Percentiles rank a stretch among this genome's conserved stretches.
phyloP scores from a whole-genome alignment of 2,329 filamentous ascomycete genomes.

The Didymellaceae sp. region DNA sequence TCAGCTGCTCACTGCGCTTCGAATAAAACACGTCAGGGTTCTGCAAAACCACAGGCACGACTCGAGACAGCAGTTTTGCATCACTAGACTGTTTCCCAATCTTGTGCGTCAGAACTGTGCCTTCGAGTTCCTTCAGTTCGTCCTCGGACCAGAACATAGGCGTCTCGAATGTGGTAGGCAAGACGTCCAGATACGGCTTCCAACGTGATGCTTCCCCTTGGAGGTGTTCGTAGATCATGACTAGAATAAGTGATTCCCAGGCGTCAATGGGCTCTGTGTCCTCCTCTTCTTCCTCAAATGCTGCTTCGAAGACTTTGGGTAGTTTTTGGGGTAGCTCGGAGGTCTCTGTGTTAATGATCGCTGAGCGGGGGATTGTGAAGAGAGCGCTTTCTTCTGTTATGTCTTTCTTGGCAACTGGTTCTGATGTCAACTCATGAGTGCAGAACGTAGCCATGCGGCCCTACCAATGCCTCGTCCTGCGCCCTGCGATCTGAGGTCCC shows the following conservation, averaged over 20 bases:
- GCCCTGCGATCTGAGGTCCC: slow-evolving; percentile 26
- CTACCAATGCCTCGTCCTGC: slow-evolving; percentile 34
- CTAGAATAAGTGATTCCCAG: slow-evolving; percentile 30
- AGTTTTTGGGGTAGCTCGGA: slow-evolving; percentile 24
- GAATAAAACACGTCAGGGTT: slow-evolving; percentile 22
- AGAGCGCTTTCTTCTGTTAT: slow-evolving; percentile 27
- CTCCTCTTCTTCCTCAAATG: slow-evolving; percentile 22
- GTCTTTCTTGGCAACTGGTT: slow-evolving; percentile 24
- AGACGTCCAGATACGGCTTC: slow-evolving; percentile 32
- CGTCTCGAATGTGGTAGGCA: slow-evolving; percentile 30
- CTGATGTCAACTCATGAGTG: background rate
- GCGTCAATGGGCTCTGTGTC: slow-evolving; percentile 25
- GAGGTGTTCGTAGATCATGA: slow-evolving; percentile 31
- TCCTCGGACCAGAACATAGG: slow-evolving; percentile 30
- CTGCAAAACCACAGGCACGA: slow-evolving; percentile 23
- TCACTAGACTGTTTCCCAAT: slow-evolving; percentile 31
- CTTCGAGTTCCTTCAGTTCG: slow-evolving; percentile 29
- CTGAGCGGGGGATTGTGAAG: slow-evolving; percentile 29
- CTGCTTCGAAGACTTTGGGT: slow-evolving; percentile 24
- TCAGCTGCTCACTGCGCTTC: background rate
- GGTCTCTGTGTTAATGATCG: slow-evolving; percentile 31
- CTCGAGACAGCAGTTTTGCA: slow-evolving; percentile 22
- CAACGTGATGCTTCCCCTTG: slow-evolving; percentile 28
- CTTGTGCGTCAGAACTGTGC: slow-evolving; percentile 27
- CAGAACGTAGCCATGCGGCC: background rate